phyloP scores from a whole-genome alignment of 441 rosid species.

The Macaranga tanarius region DNA sequence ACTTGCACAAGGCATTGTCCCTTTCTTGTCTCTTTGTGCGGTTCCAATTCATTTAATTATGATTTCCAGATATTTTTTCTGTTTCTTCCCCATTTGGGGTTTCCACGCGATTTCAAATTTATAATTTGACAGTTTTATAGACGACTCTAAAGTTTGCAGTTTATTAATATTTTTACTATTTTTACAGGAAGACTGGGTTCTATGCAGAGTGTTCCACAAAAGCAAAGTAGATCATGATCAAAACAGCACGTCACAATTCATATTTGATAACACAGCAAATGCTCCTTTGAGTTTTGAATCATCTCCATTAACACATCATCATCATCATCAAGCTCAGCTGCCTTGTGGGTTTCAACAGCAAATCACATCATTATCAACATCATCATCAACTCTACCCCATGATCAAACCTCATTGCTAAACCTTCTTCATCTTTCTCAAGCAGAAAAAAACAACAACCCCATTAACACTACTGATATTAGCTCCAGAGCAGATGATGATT shows the following conservation, averaged over 20 bases:
- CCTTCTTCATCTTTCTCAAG: conserved; percentile 47
- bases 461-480: conserved; percentile 21
- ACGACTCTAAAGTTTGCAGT: too few species aligned
- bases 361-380: conserved; percentile 35
- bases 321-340: conserved; percentile 11
- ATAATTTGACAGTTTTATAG: too few species aligned
- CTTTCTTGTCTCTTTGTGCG: conserved; percentile 13
- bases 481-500: conserved; percentile 45
- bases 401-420: conserved; percentile 37
- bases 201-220: conserved; percentile 87
- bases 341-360: conserved; percentile 34
- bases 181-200: conserved; percentile 92
- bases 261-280: conserved; percentile 35
- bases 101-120: too few species aligned
- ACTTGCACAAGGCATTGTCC: conserved; percentile 7
- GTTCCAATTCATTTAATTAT: neutral
- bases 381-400: conserved; percentile 28
- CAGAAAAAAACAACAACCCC: conserved; percentile 25
- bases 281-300: conserved; percentile 23
- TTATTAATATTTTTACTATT: neutral
- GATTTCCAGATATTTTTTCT: neutral
- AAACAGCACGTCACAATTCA: conserved; percentile 30
- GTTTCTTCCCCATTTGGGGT: neutral
- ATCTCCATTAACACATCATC: conserved; percentile 18
- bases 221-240: conserved; percentile 36